A percentile compares a stretch with the other conserved stretches of the same genome.
Conservation (phyloP, 169 alveolate species). For the Eimeria necatrix region DNA sequence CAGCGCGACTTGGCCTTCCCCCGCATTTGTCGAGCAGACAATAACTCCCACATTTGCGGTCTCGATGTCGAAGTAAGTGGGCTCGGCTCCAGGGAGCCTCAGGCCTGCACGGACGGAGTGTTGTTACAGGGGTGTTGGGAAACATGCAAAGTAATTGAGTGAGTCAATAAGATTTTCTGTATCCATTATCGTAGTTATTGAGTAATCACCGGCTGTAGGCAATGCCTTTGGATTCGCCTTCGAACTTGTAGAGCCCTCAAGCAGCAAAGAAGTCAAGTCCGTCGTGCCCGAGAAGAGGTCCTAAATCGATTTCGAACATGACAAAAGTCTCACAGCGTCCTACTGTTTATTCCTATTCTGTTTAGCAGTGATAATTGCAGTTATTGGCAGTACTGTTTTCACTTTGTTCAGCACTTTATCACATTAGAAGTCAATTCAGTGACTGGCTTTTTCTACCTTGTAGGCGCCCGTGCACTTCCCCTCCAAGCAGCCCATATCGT, state of each 20-base stretch:
- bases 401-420: too few species aligned
- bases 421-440: not conserved
- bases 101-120: not conserved
- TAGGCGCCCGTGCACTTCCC: slow-evolving; percentile 90
- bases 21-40: slow-evolving; percentile 91
- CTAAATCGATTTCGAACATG: slow-evolving; percentile 2
- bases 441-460: slow-evolving; percentile 81
- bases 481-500: slow-evolving; percentile 89
- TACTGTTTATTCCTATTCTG: too few species aligned
- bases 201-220: slow-evolving; percentile 4
- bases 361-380: too few species aligned
- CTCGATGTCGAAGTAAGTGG: slow-evolving; percentile 89
- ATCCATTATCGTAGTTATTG: not conserved
- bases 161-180: not conserved
- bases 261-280: slow-evolving; percentile 72
- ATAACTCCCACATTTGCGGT: slow-evolving; percentile 91
- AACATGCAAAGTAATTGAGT: not conserved
- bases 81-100: slow-evolving; percentile 32
- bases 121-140: not conserved
- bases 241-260: not conserved
- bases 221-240: not conserved
- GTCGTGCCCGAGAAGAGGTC: slow-evolving; percentile 76
- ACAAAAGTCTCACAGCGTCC: too few species aligned
- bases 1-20: slow-evolving; percentile 8
- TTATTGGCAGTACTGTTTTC: too few species aligned